phyloP scores from a whole-genome alignment of 352 stramenopile species.

The Phytophthora pistaciae region DNA sequence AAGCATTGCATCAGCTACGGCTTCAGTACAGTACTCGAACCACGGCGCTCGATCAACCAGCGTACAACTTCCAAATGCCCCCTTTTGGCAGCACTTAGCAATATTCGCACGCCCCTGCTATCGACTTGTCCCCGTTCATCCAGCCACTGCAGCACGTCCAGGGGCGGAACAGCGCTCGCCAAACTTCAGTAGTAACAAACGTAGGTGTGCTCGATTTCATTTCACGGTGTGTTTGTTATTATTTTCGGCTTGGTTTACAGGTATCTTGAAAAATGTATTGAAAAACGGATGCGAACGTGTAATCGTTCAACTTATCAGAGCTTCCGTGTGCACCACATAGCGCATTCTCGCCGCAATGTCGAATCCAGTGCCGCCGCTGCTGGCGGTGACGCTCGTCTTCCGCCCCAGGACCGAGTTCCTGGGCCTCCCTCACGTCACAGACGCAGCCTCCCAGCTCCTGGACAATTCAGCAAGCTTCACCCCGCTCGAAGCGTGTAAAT shows the following conservation, averaged over 20 bases:
- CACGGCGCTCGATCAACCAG: slow-evolving; percentile 2
- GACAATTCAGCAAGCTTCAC: background rate
- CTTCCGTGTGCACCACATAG: too few species aligned
- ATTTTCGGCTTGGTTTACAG: too few species aligned
- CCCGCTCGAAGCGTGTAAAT: background rate
- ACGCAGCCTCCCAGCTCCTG: background rate
- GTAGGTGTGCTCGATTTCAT: too few species aligned
- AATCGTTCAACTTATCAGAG: too few species aligned
- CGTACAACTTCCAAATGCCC: slow-evolving; percentile 8
- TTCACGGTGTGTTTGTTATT: too few species aligned
- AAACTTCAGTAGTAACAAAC: too few species aligned
- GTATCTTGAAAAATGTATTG: too few species aligned
- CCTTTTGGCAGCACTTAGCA: slow-evolving; percentile 4
- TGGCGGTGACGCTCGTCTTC: background rate
- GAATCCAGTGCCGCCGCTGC: too few species aligned
- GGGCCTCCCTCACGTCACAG: slow-evolving; percentile 12
- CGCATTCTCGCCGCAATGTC: too few species aligned
- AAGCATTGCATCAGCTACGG: background rate
- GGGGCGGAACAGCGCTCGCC: too few species aligned
- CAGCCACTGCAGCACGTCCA: slow-evolving; percentile 33
- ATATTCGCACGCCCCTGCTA: slow-evolving; percentile 1
- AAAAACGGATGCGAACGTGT: too few species aligned
- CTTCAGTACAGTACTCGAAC: background rate
- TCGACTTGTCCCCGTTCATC: background rate
- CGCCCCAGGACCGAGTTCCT: background rate